Evolutionary conservation across 257 asterid species (phyloP).

Genomic region (Phtheirospermum japonicum): DNA sequence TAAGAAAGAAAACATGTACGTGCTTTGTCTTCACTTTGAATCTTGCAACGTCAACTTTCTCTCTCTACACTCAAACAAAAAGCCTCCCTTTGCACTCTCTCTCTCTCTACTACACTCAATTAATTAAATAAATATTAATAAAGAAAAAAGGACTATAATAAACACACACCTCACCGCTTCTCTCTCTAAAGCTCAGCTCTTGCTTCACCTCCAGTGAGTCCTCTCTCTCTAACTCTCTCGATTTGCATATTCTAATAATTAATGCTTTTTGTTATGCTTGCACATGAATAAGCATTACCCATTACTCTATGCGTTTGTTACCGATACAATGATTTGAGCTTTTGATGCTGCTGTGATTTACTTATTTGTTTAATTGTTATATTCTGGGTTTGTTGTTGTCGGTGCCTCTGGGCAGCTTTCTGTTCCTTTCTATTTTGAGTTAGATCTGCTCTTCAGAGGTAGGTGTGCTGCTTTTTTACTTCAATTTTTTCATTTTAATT

Average conservation of each 20-base stretch:
- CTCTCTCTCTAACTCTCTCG: slow-evolving; percentile 20
- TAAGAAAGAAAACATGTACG: too few relatives aligned
- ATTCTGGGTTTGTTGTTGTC: slow-evolving; percentile 28
- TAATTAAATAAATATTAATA: not conserved
- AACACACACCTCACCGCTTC: slow-evolving; percentile 4
- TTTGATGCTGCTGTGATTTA: too few relatives aligned
- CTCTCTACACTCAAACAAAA: too few relatives aligned
- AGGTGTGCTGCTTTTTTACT: slow-evolving; percentile 19
- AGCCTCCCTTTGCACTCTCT: too few relatives aligned
- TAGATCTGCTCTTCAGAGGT: slow-evolving; percentile 57
- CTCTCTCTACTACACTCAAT: slow-evolving; percentile 28
- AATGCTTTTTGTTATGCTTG: slow-evolving; percentile 9
- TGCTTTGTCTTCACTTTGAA: too few relatives aligned
- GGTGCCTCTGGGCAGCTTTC: slow-evolving; percentile 27
- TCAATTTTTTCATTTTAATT: slow-evolving; percentile 10
- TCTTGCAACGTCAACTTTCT: too few relatives aligned
- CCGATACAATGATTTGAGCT: slow-evolving; percentile 26
- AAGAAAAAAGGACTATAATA: slow-evolving; percentile 12
- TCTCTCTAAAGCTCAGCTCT: slow-evolving; percentile 29
- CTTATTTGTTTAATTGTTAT: not conserved
- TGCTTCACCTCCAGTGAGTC: slow-evolving; percentile 47
- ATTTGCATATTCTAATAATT: slow-evolving; percentile 17
- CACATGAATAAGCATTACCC: slow-evolving; percentile 7
- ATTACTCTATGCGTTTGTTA: slow-evolving; percentile 9
- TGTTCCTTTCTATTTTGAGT: slow-evolving; percentile 25